Conservation (phyloP, 148 eudicot species). For the Oxyria digyna region DNA sequence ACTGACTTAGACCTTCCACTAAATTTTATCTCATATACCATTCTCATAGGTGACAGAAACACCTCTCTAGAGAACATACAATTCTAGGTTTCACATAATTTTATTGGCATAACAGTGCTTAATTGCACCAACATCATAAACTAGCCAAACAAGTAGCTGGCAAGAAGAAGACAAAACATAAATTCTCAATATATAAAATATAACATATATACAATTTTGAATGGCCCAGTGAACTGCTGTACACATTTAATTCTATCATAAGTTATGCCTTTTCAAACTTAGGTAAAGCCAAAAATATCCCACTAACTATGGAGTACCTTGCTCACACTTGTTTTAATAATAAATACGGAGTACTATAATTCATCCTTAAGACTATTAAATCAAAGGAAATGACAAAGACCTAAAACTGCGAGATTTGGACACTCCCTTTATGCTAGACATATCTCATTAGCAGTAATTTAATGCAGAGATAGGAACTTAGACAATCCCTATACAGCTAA, state of each 20-base stretch:
- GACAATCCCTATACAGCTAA: neutral
- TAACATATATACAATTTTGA: neutral
- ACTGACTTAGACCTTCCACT: neutral
- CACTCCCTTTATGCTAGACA: neutral
- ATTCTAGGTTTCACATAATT: neutral
- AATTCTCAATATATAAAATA: neutral
- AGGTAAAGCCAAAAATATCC: neutral
- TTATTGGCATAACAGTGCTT: neutral
- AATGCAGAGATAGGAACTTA: neutral
- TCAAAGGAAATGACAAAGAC: neutral
- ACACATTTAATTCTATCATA: neutral
- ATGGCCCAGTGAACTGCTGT: neutral
- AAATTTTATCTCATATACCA: neutral
- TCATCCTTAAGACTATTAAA: neutral
- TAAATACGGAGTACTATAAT: neutral
- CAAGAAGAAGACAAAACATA: slow-evolving; percentile 1
- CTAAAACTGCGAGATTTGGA: neutral
- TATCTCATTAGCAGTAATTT: neutral
- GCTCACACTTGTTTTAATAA: too few species aligned
- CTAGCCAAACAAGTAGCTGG: neutral
- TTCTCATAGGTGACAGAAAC: neutral
- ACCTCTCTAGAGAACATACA: too few species aligned
- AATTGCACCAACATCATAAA: neutral
- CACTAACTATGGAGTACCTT: neutral
- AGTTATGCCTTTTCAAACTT: too few species aligned